Base-by-base conservation (phyloP, 208 protist genomes). In the Polymyxa betae region DNA sequence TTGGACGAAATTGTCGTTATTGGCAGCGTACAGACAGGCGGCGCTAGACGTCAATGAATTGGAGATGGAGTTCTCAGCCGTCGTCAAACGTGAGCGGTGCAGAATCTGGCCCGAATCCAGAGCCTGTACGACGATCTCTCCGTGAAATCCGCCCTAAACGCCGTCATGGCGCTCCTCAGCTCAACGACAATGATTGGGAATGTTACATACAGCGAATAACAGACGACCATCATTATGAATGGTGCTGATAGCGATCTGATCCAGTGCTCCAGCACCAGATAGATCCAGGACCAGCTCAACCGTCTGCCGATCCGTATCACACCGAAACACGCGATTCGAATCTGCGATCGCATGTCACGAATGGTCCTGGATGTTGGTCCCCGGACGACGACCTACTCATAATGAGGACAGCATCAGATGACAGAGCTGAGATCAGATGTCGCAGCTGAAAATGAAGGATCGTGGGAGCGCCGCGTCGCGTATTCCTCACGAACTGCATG, bases 1-100 rank as follows among this genome's bases (percentile, higher is more conserved):
- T 16, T 66, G 20, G 54, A 66, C 54, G 54, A 66, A 66, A 16
- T 66, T 66, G 54, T 66, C 54, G 54, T 66, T 66, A 29, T 66
- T 66, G 54, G 54, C 54, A 29, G 20, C 16, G 54, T 32, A 32
- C 20, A 66, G 54, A 16, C 16, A 29, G 54, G 54, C 54, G 20
- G 54, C 20, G 54, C 54, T 32, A 16, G 54, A 32, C 54, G 54
- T 66, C 54, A 66, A 29, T 29, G 54, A 66, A 66, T 66, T 66
- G 54, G 54, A 16, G 54, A 66, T 66, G 20, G 54, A 66, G 54
- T 66, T 66, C 20, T 66, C 54, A 29, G 54, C 54, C 54, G 54
- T 29, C 54, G 54, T 66, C 54, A 66, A 29, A 66, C 54, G 54
- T 16, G 16, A 32, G 20, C 54, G 54, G 54, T 66, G 29, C 54